Base-by-base conservation (phyloP, 163 green algal genomes). In the Trebouxia gelatinosa region DNA sequence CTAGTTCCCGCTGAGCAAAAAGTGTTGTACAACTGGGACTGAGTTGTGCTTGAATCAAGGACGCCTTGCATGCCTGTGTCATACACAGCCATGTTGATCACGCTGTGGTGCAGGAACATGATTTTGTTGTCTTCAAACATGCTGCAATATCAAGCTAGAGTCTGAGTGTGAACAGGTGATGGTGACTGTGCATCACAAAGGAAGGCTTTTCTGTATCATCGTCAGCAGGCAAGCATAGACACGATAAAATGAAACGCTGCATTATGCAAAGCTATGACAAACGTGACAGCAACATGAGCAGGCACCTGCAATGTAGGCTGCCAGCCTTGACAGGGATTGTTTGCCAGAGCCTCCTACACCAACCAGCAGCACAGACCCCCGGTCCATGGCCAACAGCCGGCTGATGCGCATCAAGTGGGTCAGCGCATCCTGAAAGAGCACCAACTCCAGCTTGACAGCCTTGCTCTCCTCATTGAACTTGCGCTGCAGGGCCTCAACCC, bases 401-500 rank as follows among this genome's bases (percentile, higher is more conserved):
- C 82, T 89, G 77, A 98, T 93, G 65, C 95, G 89, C 87, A 95
- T 93, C 31, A 98, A 78, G 85, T 98, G 95, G 74, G 86, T 77
- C 68, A 98, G 85, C 26, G 95, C 95, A 78, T 98, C 95, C 74
- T 86, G 86, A 90, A 98, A 98, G 74, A 98, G 90, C 82, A 98
- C 94, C 79, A 98, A 90, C 80, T 97, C 91, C 54, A 97, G 85
- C 83, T 95, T 96, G 34, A 84, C 48, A 21, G 87, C 74, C 83
- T 94, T 96, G 81, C 62, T 91, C 66, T 92, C 87, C 85, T 95
- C 91, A 80, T 97, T 97, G 85, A 96, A 96, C 38, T 84, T 76
- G 34, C 78, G 77, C 87, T 97, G 93, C 77, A 96, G 86, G 1
- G 70, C 87, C 75, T 98, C 93, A 51, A 95, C 92, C 0, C 90